Conservation (phyloP, 768 basidiomycete species). For the Lyophyllum atratum region DNA sequence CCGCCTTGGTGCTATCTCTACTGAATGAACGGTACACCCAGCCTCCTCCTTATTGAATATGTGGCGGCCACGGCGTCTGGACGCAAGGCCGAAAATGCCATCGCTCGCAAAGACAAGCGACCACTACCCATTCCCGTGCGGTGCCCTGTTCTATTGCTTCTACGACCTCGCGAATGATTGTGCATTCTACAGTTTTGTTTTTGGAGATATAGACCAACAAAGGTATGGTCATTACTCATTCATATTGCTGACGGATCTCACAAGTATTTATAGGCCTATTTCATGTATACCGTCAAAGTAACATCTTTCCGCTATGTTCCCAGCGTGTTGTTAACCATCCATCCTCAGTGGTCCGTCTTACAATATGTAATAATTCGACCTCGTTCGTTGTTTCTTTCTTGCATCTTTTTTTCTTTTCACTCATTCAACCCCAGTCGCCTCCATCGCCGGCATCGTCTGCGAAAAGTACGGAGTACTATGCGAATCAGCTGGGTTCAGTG, state of each 20-base stretch:
- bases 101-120: slow-evolving; percentile 79
- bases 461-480: slow-evolving; percentile 72
- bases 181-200: slow-evolving; percentile 62
- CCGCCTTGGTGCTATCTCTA: background rate
- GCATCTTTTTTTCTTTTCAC: background rate
- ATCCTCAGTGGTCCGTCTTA: slow-evolving; percentile 74
- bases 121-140: slow-evolving; percentile 65
- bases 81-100: slow-evolving; percentile 64
- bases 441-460: slow-evolving; percentile 80
- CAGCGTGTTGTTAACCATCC: slow-evolving; percentile 2
- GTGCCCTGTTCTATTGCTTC: slow-evolving; percentile 4
- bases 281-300: slow-evolving; percentile 87
- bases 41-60: slow-evolving; percentile 81
- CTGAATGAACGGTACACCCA: slow-evolving; percentile 22
- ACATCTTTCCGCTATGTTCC: background rate
- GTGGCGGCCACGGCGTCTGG: slow-evolving; percentile 70
- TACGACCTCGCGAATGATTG: background rate
- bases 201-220: slow-evolving; percentile 81
- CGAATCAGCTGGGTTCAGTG: slow-evolving; percentile 56
- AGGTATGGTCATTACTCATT: slow-evolving; percentile 39
- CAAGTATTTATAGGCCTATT: slow-evolving; percentile 59
- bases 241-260: background rate
- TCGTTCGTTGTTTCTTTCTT: slow-evolving; percentile 25
- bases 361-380: slow-evolving; percentile 83
- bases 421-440: slow-evolving; percentile 40